Conservation (phyloP, 2,329 filamentous ascomycete genomes). For the Hawksworthiomyces lignivorus region DNA sequence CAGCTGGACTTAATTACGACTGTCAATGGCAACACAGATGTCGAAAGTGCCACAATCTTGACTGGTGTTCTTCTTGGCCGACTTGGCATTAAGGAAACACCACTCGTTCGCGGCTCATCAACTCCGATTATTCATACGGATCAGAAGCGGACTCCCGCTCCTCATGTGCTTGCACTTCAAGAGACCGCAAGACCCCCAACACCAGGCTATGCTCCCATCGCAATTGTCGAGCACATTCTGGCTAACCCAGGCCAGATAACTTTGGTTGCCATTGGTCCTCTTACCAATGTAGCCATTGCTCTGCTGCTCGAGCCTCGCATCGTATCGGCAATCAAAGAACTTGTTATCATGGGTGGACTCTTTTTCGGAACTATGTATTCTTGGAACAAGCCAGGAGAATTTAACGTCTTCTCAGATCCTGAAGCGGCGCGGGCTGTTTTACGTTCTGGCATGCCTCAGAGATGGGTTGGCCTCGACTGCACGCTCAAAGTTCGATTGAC, state of each 20-base stretch:
- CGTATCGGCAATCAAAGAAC: not conserved
- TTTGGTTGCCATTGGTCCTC: slow-evolving; percentile 1
- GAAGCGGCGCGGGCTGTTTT: slow-evolving; percentile 2
- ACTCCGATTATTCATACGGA: not conserved
- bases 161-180: not conserved
- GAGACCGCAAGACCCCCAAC: not conserved
- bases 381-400: slow-evolving; percentile 7
- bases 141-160: not conserved
- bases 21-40: not conserved
- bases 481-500: slow-evolving; percentile 4
- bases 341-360: slow-evolving; percentile 5
- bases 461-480: slow-evolving; percentile 3
- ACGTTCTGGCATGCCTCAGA: slow-evolving; percentile 1
- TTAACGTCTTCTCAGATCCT: slow-evolving; percentile 4
- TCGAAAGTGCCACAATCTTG: not conserved
- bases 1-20: not conserved
- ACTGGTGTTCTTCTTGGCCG: not conserved
- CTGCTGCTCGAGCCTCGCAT: not conserved
- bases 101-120: not conserved
- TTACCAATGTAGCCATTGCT: slow-evolving; percentile 4
- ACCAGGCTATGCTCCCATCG: not conserved
- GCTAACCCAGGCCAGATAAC: slow-evolving; percentile 3
- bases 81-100: not conserved
- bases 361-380: slow-evolving; percentile 6
- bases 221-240: slow-evolving; percentile 2